Evolutionary conservation across 331 rosid genomes (phyloP), one percentile per base, ranked within the genome.

Genomic region (Acacia pycnantha): DNA sequence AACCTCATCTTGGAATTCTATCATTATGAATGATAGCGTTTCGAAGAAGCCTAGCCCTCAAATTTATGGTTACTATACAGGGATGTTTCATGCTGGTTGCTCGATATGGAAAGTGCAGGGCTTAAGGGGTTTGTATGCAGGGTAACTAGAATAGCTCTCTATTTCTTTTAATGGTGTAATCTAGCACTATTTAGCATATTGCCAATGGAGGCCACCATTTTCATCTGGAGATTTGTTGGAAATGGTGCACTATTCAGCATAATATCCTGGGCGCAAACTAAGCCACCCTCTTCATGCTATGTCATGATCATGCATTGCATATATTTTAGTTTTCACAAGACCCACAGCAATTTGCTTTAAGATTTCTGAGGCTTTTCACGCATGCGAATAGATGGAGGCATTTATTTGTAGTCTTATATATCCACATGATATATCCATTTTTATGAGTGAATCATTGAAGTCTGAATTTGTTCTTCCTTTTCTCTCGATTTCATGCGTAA

Each of bases 101-200:
- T 92, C 93, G 69, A 94, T 94, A 89, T 92, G 90, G 94, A 90
- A 88, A 85, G 74, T 88, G 73, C 96, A 94, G 79, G 97, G 98
- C 67, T 56, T 84, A 66, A 94, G 86, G 85, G 98, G 98, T 74
- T 82, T 94, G 85, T 94, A 90, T 92, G 96, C 98, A 44, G 98
- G 98, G 93, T 94, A 88, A 66, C 85, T 44, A 54, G 59, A 83
- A 73, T 24, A 35, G 10, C 58, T 11, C 56, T 78, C 56, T 67
- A 53, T 74, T 70, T 66, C 14, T 69, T 78, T 81, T 77, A 18
- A n/a, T 6, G 8, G 18, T 33, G 47, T 76, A 46, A 72, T 85
- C 31, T 76, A 54, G 58, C 69, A 67, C 61, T 77, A 56, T 79
- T 62, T 37, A 68, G 24, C 53, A 58, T 21, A 44, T 40, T 50